Evolutionary conservation across 225 moss, liverwort and hornwort species (phyloP), one percentile per base, ranked within the genome.

Genomic region (Ulota crispa): DNA sequence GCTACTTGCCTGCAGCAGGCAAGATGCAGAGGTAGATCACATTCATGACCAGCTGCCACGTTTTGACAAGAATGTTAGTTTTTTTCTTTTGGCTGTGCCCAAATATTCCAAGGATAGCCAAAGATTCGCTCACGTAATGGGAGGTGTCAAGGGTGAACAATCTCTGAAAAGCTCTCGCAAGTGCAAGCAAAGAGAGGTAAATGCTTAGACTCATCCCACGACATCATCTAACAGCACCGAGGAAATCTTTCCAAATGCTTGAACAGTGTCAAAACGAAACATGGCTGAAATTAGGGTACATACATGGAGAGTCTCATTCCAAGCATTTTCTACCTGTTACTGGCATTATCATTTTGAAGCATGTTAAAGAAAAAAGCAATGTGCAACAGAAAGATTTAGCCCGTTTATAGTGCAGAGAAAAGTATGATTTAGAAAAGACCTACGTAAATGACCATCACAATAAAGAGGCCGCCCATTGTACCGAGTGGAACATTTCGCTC

Each of bases 21-120:
- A 96, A 89, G 72, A 96, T 92, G 78, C 89, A 89, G 68, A 96
- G 91, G 83, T 91, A 96, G 36, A 81, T 77, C 54, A 91, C 34
- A 84, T 96, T 96, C 71, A 95, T 73, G 72, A 88, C 64, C 67
- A 96, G 84, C 96, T 96, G 96, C 79, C 83, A 84, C 64, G 77
- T 78, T 82, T 56, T 42, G 74, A 81, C 75, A 80, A 81, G 21
- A 62, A 76, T 75, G 74, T 83, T 64, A 83, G 73, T 63, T 42
- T 50, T 66, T 43, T 66, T 59, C 64, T 26, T 28, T 70, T 31
- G 60, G 50, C 59, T 47, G 54, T 74, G 56, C 55, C 24, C 67
- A 68, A 47, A 61, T 30, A 5, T 56, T 55, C 7, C 26, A 9
- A 43, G 45, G 43, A 64, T 61, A 36, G 41, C 23, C 59, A 50